phyloP scores from a whole-genome alignment of 352 stramenopile genomes.

The Globisporangium splendens region DNA sequence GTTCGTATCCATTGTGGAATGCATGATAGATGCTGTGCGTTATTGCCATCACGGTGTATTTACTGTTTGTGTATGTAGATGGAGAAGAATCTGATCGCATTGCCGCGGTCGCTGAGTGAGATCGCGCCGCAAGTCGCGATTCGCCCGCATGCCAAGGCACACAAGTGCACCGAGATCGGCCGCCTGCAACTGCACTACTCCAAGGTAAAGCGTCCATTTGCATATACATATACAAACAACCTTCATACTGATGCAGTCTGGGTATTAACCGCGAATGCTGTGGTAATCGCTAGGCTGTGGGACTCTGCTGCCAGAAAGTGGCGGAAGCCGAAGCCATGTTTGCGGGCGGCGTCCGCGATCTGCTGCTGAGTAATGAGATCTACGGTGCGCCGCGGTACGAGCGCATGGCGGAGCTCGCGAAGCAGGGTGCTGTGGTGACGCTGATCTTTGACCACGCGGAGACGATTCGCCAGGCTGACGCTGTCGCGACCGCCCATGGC shows the following conservation, averaged over 20 bases:
- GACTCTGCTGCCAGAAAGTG: constrained; percentile 72
- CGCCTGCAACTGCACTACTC: constrained; percentile 44
- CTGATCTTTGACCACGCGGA: constrained; percentile 58
- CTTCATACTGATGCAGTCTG: too few relatives aligned
- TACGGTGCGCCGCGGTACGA: constrained; percentile 36
- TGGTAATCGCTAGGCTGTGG: constrained; percentile 21
- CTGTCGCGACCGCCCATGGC: constrained; percentile 16
- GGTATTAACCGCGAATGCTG: too few relatives aligned
- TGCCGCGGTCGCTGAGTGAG: constrained; percentile 31
- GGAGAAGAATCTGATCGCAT: constrained; percentile 42
- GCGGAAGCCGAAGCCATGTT: constrained; percentile 74
- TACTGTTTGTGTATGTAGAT: constrained; percentile 22
- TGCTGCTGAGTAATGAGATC: constrained; percentile 75
- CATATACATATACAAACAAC: too few relatives aligned
- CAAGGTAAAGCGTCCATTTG: constrained; percentile 11
- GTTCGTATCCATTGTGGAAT: constrained; percentile 20
- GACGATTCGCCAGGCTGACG: constrained; percentile 35
- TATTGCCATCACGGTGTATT: neutral
- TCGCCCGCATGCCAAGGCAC: constrained; percentile 68
- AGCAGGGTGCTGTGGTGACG: constrained; percentile 39
- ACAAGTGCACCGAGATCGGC: constrained; percentile 58
- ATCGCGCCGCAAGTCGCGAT: constrained; percentile 31
- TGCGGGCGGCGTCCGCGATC: constrained; percentile 38
- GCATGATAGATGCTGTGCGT: neutral
- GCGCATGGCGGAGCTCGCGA: constrained; percentile 42